These are phyloP conservation scores for Gossypium rotundifolium DNA, from an alignment of 345 rosid genomes.

Conservation along the genomic window DNA sequence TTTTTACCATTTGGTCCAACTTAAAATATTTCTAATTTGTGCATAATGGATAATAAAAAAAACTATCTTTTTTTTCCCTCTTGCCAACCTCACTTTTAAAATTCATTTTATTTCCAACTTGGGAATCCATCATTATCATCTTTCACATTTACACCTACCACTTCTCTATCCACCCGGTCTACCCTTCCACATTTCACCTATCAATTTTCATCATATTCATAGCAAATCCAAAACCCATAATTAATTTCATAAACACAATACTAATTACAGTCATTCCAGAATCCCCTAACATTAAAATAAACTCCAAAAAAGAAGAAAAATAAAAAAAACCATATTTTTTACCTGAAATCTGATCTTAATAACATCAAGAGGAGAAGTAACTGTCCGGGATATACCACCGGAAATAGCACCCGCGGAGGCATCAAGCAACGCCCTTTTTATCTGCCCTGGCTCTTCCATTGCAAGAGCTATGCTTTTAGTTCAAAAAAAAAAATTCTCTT, in stretches of 20 bases:
- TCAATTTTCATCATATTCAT: not conserved
- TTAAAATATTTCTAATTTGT: no score
- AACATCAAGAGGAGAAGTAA: slow-evolving; percentile 96
- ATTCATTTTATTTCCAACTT: no score
- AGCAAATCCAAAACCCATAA: not conserved
- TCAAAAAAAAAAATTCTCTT: not conserved
- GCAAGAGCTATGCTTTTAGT: slow-evolving; percentile 4
- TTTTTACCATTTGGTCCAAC: no score
- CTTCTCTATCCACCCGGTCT: no score
- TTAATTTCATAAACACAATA: not conserved
- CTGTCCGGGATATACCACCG: slow-evolving; percentile 74
- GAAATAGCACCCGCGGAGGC: slow-evolving; percentile 71
- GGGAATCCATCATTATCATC: no score
- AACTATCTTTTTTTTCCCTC: no score
- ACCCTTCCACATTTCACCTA: no score
- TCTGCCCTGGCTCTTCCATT: slow-evolving; percentile 65
- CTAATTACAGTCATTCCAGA: not conserved
- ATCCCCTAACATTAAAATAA: not conserved
- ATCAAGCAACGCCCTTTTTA: slow-evolving; percentile 61
- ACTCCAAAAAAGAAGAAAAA: not conserved
- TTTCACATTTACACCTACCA: no score
- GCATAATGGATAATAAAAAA: no score
- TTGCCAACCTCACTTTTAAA: no score
- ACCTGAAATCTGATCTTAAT: slow-evolving; percentile 98
- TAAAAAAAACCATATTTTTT: not conserved